Evolutionary conservation across 306 rosid genomes (phyloP), one percentile per base, ranked within the genome.

Genomic region (Castanea sativa): DNA sequence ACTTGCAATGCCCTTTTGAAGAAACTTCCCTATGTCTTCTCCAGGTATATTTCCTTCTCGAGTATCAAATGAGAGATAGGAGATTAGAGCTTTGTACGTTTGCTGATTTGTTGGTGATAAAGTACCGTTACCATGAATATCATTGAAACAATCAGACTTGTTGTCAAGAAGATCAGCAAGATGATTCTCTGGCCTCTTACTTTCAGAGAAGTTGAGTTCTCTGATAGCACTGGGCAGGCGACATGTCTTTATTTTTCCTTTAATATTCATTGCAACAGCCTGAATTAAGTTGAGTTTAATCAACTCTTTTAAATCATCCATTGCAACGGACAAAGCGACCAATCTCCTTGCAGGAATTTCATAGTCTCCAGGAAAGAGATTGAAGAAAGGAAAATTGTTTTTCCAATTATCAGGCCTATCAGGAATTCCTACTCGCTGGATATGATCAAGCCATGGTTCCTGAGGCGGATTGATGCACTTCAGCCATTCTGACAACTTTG

Each of bases 21-120:
- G 81, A 69, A 83, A 77, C 76, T 49, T 61, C 16, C 83, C 55
- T 55, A 74, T 65, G 6, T 57, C 58, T 74, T 86, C 81, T 63
- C 87, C 83, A 5, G 85, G 87, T 63, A 58, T 68, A 21, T 59
- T 18, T 55, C 85, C 89, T 78, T 78, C 81, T 43, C 33, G 13
- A 57, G 43, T 5, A 4, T 38, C 43, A 38, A 38, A 38, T 5
- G 43, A 38, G 8, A 38, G 43, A 38, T 5, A 38, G 8, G 43
- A 38, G 8, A 5, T 38, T 5, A 5, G 1, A 5, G 4, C 9
- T 5, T 5, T 5, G 43, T 5, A 38, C 7, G 27, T 25, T 25
- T 25, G 27, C 27, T 25, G 27, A 25, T 25, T 25, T 25, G 27
- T 25, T 25, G 27, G 27, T 25, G 27, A 25, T 25, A 25, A 25